phyloP scores from a whole-genome alignment of 768 basidiomycete genomes.

The Postia placenta region DNA sequence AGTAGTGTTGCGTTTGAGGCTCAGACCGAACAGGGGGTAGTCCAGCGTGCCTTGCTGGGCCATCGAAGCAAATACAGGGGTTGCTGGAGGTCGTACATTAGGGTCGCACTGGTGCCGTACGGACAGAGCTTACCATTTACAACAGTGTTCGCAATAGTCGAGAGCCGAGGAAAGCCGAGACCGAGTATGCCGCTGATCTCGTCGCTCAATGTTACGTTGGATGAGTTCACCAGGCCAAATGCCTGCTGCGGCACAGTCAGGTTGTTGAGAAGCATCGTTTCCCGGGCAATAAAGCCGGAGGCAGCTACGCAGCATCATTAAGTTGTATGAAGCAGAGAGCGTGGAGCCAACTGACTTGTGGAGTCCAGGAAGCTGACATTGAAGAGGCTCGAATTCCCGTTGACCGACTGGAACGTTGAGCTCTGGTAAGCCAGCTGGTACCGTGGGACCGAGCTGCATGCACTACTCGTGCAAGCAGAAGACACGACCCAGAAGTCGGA shows the following conservation, averaged over 20 bases:
- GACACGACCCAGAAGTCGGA: slow-evolving; percentile 69
- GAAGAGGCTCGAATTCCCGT: slow-evolving; percentile 57
- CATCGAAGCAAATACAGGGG: slow-evolving; percentile 60
- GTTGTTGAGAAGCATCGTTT: slow-evolving; percentile 55
- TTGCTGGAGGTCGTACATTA: slow-evolving; percentile 33
- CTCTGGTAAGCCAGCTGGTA: slow-evolving; percentile 68
- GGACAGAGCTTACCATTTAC: slow-evolving; percentile 40
- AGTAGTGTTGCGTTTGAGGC: slow-evolving; percentile 48
- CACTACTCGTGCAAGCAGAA: slow-evolving; percentile 48
- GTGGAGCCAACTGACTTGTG: slow-evolving; percentile 44
- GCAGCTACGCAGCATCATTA: slow-evolving; percentile 36
- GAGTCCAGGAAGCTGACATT: slow-evolving; percentile 58
- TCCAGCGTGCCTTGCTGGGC: slow-evolving; percentile 58
- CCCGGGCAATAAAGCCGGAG: slow-evolving; percentile 65
- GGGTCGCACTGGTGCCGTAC: background rate
- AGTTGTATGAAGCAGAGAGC: background rate
- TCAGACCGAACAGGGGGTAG: slow-evolving; percentile 75
- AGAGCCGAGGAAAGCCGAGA: slow-evolving; percentile 70
- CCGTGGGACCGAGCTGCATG: slow-evolving; percentile 54
- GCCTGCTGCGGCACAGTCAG: slow-evolving; percentile 55
- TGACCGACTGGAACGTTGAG: slow-evolving; percentile 55
- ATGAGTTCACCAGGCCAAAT: slow-evolving; percentile 57
- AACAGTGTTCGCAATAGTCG: slow-evolving; percentile 42
- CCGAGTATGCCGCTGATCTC: slow-evolving; percentile 69
- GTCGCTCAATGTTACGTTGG: slow-evolving; percentile 58